Percentiles rank a stretch among this genome's conserved stretches.
Conservation (phyloP, 306 rosid species). For the Hippophae rhamnoides region DNA sequence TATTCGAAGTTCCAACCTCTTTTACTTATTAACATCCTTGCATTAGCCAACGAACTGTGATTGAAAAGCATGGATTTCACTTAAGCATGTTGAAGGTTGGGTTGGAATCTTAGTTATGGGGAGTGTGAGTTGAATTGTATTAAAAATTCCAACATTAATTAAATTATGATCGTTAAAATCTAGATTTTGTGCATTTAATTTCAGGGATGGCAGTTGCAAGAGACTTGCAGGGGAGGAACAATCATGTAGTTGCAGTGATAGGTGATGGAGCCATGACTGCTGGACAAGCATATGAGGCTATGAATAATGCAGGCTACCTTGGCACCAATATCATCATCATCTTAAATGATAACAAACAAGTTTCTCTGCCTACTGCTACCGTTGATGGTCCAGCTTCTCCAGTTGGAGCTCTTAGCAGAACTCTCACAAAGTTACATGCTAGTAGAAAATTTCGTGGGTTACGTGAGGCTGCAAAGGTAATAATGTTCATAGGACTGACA, state of each 20-base stretch:
- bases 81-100: too few species aligned
- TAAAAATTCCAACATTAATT: not conserved
- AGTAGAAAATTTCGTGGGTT: slow-evolving; percentile 32
- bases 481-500: not conserved
- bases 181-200: not conserved
- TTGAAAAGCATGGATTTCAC: too few species aligned
- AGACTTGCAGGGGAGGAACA: slow-evolving; percentile 42
- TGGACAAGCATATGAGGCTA: slow-evolving; percentile 65
- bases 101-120: too few species aligned
- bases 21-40: too few species aligned
- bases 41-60: too few species aligned
- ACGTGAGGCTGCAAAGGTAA: slow-evolving; percentile 50
- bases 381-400: slow-evolving; percentile 49
- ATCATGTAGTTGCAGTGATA: slow-evolving; percentile 50
- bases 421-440: slow-evolving; percentile 35
- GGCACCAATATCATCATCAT: slow-evolving; percentile 49
- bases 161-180: not conserved
- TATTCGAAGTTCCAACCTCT: too few species aligned
- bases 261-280: slow-evolving; percentile 75
- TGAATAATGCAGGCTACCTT: slow-evolving; percentile 65
- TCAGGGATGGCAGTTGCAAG: slow-evolving; percentile 65
- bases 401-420: slow-evolving; percentile 56
- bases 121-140: too few species aligned
- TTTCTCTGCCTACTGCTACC: slow-evolving; percentile 63
- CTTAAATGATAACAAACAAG: slow-evolving; percentile 56